Conservation (phyloP, 2,329 filamentous ascomycete genomes). For the Neonectria neomacrospora region DNA sequence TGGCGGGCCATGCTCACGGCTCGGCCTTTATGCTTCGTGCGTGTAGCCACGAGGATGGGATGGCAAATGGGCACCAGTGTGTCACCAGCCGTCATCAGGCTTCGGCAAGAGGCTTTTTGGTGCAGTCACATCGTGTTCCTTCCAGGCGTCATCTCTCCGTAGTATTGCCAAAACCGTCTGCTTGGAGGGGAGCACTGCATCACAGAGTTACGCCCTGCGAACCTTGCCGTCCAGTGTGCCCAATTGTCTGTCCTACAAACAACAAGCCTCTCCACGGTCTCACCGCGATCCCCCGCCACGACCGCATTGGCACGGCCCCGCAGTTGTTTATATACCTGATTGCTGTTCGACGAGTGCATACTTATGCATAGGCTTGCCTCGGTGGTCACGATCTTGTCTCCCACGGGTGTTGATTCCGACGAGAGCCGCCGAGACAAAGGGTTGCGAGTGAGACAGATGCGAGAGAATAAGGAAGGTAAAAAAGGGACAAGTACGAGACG, state of each 20-base stretch:
- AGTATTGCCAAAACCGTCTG: background rate
- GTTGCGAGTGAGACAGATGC: conserved; percentile 8
- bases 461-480: conserved; percentile 12
- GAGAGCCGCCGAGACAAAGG: conserved; percentile 26
- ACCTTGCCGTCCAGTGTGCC: conserved; percentile 19
- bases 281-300: background rate
- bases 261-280: conserved; percentile 13
- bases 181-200: conserved; percentile 18
- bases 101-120: conserved; percentile 14
- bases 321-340: background rate
- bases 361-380: conserved; percentile 10
- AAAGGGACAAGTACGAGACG: conserved; percentile 7
- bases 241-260: conserved; percentile 7
- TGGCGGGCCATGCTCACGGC: conserved; percentile 7
- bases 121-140: background rate
- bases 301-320: background rate
- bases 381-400: conserved; percentile 10
- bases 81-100: conserved; percentile 20
- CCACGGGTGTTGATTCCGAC: background rate
- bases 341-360: background rate
- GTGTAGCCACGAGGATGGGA: conserved; percentile 1
- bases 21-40: conserved; percentile 9
- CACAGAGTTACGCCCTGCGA: conserved; percentile 12
- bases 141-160: background rate
- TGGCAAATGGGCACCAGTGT: background rate